phyloP scores from a whole-genome alignment of 177 flowering plant genomes.

The Vitis hybrid region DNA sequence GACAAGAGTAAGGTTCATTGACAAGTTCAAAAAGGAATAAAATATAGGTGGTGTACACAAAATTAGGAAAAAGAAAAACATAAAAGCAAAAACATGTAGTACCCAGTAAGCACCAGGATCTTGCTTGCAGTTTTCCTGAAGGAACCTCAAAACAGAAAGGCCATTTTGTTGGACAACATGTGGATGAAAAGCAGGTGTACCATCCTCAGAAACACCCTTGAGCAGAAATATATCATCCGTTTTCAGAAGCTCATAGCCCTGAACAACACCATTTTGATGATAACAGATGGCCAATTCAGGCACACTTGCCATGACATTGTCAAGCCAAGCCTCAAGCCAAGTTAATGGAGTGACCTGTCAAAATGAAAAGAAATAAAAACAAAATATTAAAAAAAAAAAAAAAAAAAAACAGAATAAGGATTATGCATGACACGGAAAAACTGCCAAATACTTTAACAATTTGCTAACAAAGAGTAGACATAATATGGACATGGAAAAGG shows the following conservation, averaged over 20 bases:
- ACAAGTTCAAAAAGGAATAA: background rate
- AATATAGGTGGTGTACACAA: background rate
- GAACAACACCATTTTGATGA: slow-evolving; percentile 92
- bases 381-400: background rate
- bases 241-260: slow-evolving; percentile 92
- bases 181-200: slow-evolving; percentile 93
- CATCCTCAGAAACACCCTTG: slow-evolving; percentile 93
- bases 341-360: slow-evolving; percentile 83
- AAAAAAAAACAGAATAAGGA: background rate
- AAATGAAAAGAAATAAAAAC: slow-evolving; percentile 3
- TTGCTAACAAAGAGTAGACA: background rate
- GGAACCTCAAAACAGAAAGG: slow-evolving; percentile 88
- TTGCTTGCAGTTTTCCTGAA: slow-evolving; percentile 94
- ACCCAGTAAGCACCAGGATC: slow-evolving; percentile 99
- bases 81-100: slow-evolving; percentile 15
- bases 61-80: background rate
- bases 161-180: slow-evolving; percentile 98
- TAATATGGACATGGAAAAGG: too few species aligned
- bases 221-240: slow-evolving; percentile 89
- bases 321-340: slow-evolving; percentile 99
- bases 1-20: background rate
- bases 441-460: background rate
- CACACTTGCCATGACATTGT: slow-evolving; percentile 97
- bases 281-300: slow-evolving; percentile 98
- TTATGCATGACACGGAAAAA: background rate